Evolutionary conservation across 2,329 filamentous ascomycete species (phyloP), one percentile per base, ranked within the genome.

Genomic region (Aspergillus sp.): DNA sequence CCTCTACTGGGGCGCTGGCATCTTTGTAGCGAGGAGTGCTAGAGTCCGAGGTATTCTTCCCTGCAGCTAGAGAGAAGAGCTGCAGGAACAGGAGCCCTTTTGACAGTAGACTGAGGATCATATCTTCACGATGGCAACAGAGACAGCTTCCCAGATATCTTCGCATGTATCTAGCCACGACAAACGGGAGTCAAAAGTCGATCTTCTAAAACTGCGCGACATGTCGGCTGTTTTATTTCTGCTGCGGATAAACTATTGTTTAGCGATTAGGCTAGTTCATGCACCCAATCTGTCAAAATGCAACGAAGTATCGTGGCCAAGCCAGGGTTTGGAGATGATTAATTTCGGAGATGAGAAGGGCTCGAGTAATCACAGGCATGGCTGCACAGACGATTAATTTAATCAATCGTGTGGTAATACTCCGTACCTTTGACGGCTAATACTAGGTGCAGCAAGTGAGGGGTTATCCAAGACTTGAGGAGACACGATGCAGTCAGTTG

Each of bases 1-100:
- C 77, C 40, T 86, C 80, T 10, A 88, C 70, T 6, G 79, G 68
- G 5, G 81, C 78, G 44, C 71, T 72, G 5, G 82, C 68, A 58
- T 88, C 72, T 59, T 84, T 86, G 73, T 86, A 87, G 1, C 57
- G 44, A 1, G 61, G 61, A 4, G 40, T 51, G 2, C 26, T 41
- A 35, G 33, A 10, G 31, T n/a, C 31, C n/a, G 49, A 52, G 26
- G 34, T 43, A 45, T 43, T 39, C 8, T 54, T 48, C 8, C 51
- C 54, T 33, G 46, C 34, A 12, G 48, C 45, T 6, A 56, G 33
- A 28, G 51, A 50, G 13, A 51, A 50, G 12, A 61, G 51, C 39
- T 57, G 53, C 37, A 59, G 37, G 41, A 62, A 52, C 52, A 61
- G 35, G 19, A 62, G 44, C 26, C 58, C 51, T 45, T 47, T 48